Conservation (phyloP, 2,329 filamentous ascomycete genomes). For the Beauveria sp. region DNA sequence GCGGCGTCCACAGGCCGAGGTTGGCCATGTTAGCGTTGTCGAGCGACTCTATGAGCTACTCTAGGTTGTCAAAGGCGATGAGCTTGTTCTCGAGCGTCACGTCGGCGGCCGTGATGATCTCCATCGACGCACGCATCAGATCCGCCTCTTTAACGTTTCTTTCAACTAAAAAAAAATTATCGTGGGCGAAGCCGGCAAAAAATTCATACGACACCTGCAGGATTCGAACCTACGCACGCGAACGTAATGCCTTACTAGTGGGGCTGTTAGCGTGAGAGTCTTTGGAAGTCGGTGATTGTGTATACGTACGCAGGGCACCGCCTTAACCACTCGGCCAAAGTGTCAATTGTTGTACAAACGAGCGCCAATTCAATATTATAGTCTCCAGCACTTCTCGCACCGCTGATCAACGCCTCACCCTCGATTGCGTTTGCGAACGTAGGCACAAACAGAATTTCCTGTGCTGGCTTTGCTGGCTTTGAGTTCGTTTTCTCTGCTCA, state of each 20-base stretch:
- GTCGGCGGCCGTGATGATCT: conserved; percentile 56
- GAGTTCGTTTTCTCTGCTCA: background rate
- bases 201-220: background rate
- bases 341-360: background rate
- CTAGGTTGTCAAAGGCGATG: conserved; percentile 87
- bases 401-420: background rate
- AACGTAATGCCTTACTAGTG: background rate
- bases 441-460: background rate
- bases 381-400: background rate
- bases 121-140: conserved; percentile 81
- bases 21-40: conserved; percentile 91
- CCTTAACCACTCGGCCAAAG: conserved; percentile 2
- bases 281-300: background rate
- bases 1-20: conserved; percentile 72
- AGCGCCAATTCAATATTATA: background rate
- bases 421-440: background rate
- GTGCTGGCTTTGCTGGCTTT: background rate
- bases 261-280: background rate
- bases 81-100: conserved; percentile 68
- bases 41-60: conserved; percentile 82
- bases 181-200: background rate
- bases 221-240: background rate
- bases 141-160: conserved; percentile 57
- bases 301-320: background rate
- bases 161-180: too few relatives aligned